These are phyloP conservation scores for Microcyclospora pomicola DNA, from an alignment of 2,329 filamentous ascomycete species.

Conservation along the genomic window DNA sequence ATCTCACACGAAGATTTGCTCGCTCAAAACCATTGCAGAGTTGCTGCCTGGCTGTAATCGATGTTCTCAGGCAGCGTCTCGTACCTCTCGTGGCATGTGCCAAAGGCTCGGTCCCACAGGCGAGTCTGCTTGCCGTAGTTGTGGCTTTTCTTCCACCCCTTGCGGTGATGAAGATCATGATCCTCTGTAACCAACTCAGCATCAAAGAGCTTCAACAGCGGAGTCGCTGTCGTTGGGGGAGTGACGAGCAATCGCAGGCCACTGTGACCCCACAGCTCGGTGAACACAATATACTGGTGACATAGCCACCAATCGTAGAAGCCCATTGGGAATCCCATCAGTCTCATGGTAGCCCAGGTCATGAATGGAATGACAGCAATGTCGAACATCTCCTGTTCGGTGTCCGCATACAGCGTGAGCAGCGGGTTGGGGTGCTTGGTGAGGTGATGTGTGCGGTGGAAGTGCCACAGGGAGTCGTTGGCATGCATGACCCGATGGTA, in stretches of 20 bases:
- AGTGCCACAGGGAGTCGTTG: slow-evolving; percentile 26
- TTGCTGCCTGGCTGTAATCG: not conserved
- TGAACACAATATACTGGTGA: slow-evolving; percentile 29
- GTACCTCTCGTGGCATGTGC: slow-evolving; percentile 24
- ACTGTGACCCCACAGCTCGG: slow-evolving; percentile 26
- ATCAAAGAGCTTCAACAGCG: slow-evolving; percentile 20
- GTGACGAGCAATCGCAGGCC: slow-evolving; percentile 24
- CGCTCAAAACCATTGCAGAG: no score
- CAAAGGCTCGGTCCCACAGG: slow-evolving; percentile 24
- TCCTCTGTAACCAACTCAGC: slow-evolving; percentile 29
- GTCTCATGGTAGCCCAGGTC: slow-evolving; percentile 23
- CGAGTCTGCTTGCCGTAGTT: slow-evolving; percentile 27
- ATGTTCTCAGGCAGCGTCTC: slow-evolving; percentile 13
- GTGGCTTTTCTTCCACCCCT: slow-evolving; percentile 23
- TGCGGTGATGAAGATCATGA: slow-evolving; percentile 25
- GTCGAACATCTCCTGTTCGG: slow-evolving; percentile 29
- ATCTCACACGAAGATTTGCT: no score
- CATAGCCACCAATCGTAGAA: slow-evolving; percentile 35
- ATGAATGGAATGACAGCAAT: slow-evolving; percentile 27
- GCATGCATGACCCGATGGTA: slow-evolving; percentile 31
- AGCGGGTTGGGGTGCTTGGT: slow-evolving; percentile 32
- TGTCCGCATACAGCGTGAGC: slow-evolving; percentile 27
- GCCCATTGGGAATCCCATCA: slow-evolving; percentile 27
- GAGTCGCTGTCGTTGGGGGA: slow-evolving; percentile 22
- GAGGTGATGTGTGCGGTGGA: slow-evolving; percentile 30